Conservation (phyloP, 192 early-diverging fungal genomes). For the Coemansia sp. region DNA sequence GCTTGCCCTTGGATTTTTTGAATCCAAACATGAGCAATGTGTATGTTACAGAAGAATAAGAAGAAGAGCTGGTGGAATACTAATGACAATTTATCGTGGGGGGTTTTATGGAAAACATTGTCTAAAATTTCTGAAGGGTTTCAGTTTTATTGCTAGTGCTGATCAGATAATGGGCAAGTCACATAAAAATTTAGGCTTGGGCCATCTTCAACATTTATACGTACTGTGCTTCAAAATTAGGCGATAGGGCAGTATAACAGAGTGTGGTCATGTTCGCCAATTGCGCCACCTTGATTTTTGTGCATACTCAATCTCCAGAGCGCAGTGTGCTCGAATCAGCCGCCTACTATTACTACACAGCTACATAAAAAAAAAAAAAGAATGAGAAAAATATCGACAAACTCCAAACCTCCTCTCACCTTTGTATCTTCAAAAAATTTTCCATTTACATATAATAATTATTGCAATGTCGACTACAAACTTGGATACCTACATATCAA, state of each 20-base stretch:
- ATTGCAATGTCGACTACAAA: neutral
- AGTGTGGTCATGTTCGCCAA: neutral
- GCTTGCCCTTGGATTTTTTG: conserved; percentile 42
- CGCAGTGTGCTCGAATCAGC: neutral
- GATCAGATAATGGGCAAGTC: neutral
- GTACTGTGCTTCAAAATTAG: neutral
- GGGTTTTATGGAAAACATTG: neutral
- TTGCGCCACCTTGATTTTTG: neutral
- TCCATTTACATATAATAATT: neutral
- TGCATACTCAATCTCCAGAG: neutral
- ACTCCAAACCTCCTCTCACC: neutral
- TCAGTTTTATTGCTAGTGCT: neutral
- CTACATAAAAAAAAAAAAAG: neutral
- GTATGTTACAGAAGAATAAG: neutral
- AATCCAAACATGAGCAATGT: conserved; percentile 39
- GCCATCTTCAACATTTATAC: neutral
- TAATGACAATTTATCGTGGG: neutral
- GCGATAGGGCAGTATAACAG: neutral
- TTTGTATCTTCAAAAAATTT: neutral
- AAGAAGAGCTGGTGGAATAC: no score
- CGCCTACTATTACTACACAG: neutral
- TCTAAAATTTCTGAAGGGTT: neutral
- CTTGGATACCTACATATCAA: conserved; percentile 23
- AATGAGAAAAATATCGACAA: neutral
- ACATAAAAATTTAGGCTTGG: neutral